phyloP scores from a whole-genome alignment of 345 rosid species.

The Trapa bicornis region DNA sequence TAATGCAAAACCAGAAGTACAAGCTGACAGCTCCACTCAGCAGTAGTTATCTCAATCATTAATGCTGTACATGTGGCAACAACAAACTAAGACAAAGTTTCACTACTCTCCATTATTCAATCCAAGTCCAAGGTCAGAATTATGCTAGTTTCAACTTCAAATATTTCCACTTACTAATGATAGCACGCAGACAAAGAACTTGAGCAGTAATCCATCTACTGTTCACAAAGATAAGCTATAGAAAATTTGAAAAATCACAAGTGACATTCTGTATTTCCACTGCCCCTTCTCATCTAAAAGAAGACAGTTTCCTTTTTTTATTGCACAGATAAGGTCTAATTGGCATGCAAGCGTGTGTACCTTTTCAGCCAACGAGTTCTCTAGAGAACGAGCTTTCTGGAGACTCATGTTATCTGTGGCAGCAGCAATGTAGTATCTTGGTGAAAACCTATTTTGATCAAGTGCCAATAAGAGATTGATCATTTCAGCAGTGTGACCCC shows the following conservation, averaged over 20 bases:
- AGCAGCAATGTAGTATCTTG: conserved; percentile 77
- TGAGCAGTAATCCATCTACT: background rate
- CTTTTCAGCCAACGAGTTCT: conserved; percentile 35
- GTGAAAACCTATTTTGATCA: conserved; percentile 45
- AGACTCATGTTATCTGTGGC: conserved; percentile 93
- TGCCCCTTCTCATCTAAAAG: background rate
- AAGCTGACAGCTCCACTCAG: background rate
- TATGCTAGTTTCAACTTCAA: background rate
- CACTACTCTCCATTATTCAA: background rate
- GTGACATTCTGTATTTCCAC: background rate
- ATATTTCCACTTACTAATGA: background rate
- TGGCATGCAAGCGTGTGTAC: conserved; percentile 17
- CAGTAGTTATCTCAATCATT: background rate
- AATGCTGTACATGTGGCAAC: background rate
- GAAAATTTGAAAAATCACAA: background rate
- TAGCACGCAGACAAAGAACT: background rate
- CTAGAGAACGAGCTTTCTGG: conserved; percentile 67
- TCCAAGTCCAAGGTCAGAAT: background rate
- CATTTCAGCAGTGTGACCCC: conserved; percentile 98
- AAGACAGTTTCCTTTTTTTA: background rate
- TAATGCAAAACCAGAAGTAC: background rate
- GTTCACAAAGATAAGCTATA: background rate
- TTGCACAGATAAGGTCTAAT: too few species aligned
- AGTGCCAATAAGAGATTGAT: conserved; percentile 55
- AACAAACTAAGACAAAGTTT: background rate